Base-by-base conservation (phyloP, 192 early-diverging fungal species). In the Podila verticillata region DNA sequence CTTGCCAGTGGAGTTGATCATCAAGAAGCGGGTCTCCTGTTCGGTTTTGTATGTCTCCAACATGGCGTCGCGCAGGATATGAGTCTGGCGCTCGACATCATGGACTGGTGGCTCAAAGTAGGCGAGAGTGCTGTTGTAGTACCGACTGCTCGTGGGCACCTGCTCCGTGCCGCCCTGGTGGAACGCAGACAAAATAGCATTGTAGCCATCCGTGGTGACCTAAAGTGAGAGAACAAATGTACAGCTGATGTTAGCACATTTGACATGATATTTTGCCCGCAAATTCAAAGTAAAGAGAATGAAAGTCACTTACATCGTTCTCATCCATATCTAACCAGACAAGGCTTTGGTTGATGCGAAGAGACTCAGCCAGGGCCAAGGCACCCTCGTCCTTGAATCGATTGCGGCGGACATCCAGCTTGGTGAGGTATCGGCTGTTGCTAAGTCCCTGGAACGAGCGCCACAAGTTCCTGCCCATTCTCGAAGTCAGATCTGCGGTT, bases 151-250 rank as follows among this genome's bases (percentile, higher is more conserved):
- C 1, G 75, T 67, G 12, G 75, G 75, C 3, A 79, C 75, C 20
- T 79, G 75, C 49, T 79, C 75, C 9, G 75, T 79, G 26, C 75
- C 75, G 15, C 75, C 75, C 48, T 79, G 75, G 36, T 79, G 65
- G 69, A 87, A 65, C 32, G 85, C 80, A 7, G 70, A 74, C 34
- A 74, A n/a, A 24, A 87, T 62, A 2, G 72, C 75, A 61, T 79
- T 75, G 32, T 72, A 87, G 7, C 85, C 85, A 20, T 87, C 85
- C 12, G 74, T 75, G 5, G 85, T 83, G n/a, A 86, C 83, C 84
- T 83, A 57, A 4, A 39, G 6, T 26, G 22, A 20, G n/a, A 34
- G 28, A 0, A 17, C 28, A 68, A 31, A 73, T 28, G 20, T 61
- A 72, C 19, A 0, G 36, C 1, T 19, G 54, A 30, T 36, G 60